Conservation (phyloP, 129 eudicot genomes). For the Artemisia tridentata region DNA sequence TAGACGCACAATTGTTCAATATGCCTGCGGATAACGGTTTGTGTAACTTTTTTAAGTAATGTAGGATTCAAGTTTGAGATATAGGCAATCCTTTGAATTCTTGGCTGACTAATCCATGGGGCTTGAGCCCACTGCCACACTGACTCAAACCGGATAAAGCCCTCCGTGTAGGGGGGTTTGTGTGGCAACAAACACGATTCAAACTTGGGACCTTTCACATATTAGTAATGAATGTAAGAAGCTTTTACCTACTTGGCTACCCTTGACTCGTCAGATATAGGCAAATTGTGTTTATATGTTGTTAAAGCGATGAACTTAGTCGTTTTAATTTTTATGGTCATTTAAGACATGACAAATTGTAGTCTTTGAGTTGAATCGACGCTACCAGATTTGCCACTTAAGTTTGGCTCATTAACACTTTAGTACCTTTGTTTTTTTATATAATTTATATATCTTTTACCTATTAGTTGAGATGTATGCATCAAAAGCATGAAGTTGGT, state of each 20-base stretch:
- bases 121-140: too few relatives aligned
- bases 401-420: too few relatives aligned
- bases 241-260: too few relatives aligned
- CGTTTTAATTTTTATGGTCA: not conserved
- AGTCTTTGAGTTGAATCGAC: too few relatives aligned
- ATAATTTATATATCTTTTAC: too few relatives aligned
- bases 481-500: not conserved
- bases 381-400: too few relatives aligned
- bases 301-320: not conserved
- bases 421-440: too few relatives aligned
- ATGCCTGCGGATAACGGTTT: not conserved
- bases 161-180: too few relatives aligned
- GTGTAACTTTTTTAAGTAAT: not conserved
- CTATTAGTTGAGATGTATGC: not conserved
- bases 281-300: not conserved
- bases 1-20: not conserved
- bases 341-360: slow-evolving; percentile 6
- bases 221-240: not conserved
- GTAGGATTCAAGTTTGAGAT: not conserved
- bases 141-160: too few relatives aligned
- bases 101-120: too few relatives aligned
- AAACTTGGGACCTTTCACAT: not conserved
- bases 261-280: slow-evolving; percentile 1
- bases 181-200: not conserved
- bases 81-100: not conserved